phyloP scores from a whole-genome alignment of 306 rosid genomes.

The Cucurbita pepo region DNA sequence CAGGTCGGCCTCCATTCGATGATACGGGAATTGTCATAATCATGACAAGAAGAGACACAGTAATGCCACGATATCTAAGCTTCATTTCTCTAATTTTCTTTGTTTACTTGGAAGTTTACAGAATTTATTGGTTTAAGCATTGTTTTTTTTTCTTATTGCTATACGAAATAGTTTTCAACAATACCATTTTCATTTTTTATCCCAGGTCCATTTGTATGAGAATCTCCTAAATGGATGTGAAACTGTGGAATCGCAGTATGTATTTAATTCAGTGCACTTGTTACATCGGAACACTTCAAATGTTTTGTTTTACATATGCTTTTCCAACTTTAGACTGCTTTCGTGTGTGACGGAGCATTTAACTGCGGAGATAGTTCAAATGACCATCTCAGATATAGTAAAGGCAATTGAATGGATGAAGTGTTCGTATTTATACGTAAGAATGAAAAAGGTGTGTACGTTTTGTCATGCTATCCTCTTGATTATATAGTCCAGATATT shows the following conservation, averaged over 20 bases:
- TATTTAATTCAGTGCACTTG: neutral
- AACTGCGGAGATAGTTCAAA: conserved; percentile 90
- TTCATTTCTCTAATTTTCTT: neutral
- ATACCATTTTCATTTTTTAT: neutral
- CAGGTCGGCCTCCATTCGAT: conserved; percentile 98
- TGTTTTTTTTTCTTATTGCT: conserved; percentile 8
- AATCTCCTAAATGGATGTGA: conserved; percentile 91
- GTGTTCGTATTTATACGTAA: conserved; percentile 67
- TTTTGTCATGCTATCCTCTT: neutral
- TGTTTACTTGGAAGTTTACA: conserved; percentile 4
- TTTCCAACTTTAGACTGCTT: conserved; percentile 43
- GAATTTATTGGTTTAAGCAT: neutral
- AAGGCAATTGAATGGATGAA: conserved; percentile 95
- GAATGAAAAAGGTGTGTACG: conserved; percentile 71
- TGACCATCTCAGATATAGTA: conserved; percentile 74
- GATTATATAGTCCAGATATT: conserved; percentile 5
- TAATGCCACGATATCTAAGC: conserved; percentile 13
- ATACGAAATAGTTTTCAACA: neutral
- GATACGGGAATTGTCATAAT: conserved; percentile 92
- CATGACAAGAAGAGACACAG: conserved; percentile 97
- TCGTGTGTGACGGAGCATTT: conserved; percentile 88
- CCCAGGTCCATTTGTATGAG: conserved; percentile 86
- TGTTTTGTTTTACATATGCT: conserved; percentile 6
- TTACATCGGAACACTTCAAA: neutral
- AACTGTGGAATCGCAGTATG: conserved; percentile 95